Conservation (phyloP, 1,284 basidiomycete genomes). For the Xerocomus amazonicus region DNA sequence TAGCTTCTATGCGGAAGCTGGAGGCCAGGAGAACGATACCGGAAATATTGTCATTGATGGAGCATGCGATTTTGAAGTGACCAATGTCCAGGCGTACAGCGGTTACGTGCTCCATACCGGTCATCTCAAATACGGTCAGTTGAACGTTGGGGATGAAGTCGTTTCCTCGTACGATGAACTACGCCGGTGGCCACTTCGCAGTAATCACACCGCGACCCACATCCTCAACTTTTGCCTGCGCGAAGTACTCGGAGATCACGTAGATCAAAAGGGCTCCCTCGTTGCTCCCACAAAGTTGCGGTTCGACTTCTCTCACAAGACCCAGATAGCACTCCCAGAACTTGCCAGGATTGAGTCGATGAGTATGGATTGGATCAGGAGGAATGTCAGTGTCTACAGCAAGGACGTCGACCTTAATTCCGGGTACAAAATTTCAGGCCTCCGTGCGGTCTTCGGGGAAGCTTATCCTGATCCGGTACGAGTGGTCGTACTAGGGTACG, state of each 20-base stretch:
- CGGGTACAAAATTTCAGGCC: constrained; percentile 86
- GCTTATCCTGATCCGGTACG: constrained; percentile 97
- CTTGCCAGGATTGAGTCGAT: constrained; percentile 82
- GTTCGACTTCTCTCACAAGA: constrained; percentile 98
- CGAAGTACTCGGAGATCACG: constrained; percentile 92
- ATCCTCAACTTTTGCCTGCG: constrained; percentile 94
- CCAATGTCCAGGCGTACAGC: constrained; percentile 85
- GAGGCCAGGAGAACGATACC: constrained; percentile 97
- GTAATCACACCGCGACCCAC: constrained; percentile 98
- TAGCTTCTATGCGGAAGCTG: constrained; percentile 97
- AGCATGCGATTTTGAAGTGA: constrained; percentile 88
- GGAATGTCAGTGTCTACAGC: constrained; percentile 85
- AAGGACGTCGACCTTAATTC: constrained; percentile 82
- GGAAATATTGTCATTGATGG: constrained; percentile 94
- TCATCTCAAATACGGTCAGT: constrained; percentile 71
- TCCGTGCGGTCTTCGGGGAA: constrained; percentile 97
- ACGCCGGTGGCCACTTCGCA: constrained; percentile 91
- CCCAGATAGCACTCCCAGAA: constrained; percentile 73
- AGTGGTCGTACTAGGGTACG: constrained; percentile 87
- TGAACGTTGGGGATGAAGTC: constrained; percentile 68
- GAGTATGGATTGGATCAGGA: constrained; percentile 86
- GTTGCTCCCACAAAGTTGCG: constrained; percentile 94
- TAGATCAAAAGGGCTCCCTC: constrained; percentile 97
- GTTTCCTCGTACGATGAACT: constrained; percentile 81
- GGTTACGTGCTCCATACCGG: constrained; percentile 92